phyloP scores from a whole-genome alignment of 306 rosid genomes.

The Pyrus bretschneideri region DNA sequence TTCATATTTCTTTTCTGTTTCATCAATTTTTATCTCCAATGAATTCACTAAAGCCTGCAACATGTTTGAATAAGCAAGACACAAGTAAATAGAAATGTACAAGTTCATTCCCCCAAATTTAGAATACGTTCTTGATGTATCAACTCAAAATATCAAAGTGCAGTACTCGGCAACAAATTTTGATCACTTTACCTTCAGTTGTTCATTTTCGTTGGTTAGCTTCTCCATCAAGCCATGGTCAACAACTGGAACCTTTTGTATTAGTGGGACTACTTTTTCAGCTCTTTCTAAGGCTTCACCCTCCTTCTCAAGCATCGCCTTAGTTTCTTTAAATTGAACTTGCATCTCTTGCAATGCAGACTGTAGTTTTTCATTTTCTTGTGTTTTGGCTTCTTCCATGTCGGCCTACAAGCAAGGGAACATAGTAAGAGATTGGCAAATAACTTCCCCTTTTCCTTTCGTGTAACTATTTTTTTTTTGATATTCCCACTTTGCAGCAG shows the following conservation, averaged over 20 bases:
- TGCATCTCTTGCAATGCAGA: slow-evolving; percentile 84
- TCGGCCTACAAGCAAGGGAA: slow-evolving; percentile 48
- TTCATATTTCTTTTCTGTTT: slow-evolving; percentile 82
- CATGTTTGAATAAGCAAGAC: slow-evolving; percentile 21
- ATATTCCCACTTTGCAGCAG: background rate
- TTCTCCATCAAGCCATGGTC: slow-evolving; percentile 71
- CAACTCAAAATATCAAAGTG: background rate
- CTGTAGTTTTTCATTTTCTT: slow-evolving; percentile 80
- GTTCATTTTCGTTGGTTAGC: slow-evolving; percentile 81
- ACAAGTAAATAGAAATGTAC: slow-evolving; percentile 9
- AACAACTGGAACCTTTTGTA: slow-evolving; percentile 94
- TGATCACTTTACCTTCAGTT: slow-evolving; percentile 71
- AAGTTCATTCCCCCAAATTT: background rate
- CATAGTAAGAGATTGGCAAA: slow-evolving; percentile 8
- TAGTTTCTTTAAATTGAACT: slow-evolving; percentile 75
- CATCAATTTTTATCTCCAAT: slow-evolving; percentile 81
- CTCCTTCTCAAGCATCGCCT: slow-evolving; percentile 66
- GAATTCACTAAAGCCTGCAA: slow-evolving; percentile 84
- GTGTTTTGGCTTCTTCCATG: slow-evolving; percentile 81
- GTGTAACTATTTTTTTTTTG: background rate
- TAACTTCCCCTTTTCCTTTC: background rate
- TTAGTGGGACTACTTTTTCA: slow-evolving; percentile 55
- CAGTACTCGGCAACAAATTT: background rate
- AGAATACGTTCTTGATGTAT: slow-evolving; percentile 3
- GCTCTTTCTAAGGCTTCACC: slow-evolving; percentile 58